Percentiles rank a stretch among this genome's conserved stretches.
Conservation (phyloP, 1,139 yeast genomes). For the Blastobotrys serpentis region DNA sequence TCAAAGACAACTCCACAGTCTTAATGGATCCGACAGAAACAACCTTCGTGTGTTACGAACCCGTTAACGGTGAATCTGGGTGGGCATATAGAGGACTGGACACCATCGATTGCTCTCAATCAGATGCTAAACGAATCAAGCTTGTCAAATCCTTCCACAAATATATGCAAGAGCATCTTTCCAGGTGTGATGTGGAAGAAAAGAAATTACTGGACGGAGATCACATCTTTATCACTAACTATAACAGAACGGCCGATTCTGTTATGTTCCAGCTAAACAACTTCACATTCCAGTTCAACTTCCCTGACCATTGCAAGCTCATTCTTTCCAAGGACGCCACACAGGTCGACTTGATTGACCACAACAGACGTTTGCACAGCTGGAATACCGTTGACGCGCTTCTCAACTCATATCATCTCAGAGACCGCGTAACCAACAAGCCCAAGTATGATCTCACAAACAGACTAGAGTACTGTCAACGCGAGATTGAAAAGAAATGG, state of each 20-base stretch:
- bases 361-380: constrained; percentile 70
- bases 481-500: constrained; percentile 20
- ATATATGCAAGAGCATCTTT: constrained; percentile 39
- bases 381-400: constrained; percentile 33
- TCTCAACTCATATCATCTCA: constrained; percentile 15
- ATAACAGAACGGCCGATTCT: constrained; percentile 53
- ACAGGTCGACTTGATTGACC: constrained; percentile 78
- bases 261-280: constrained; percentile 91
- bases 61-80: not conserved
- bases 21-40: constrained; percentile 23
- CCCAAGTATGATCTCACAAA: constrained; percentile 16
- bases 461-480: constrained; percentile 20
- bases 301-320: constrained; percentile 89
- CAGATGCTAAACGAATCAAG: constrained; percentile 32
- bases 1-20: constrained; percentile 26
- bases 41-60: constrained; percentile 15
- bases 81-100: constrained; percentile 24
- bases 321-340: constrained; percentile 75
- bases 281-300: constrained; percentile 90
- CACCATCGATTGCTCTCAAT: constrained; percentile 16
- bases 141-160: constrained; percentile 34
- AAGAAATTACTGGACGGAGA: constrained; percentile 7
- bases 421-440: constrained; percentile 11
- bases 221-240: constrained; percentile 71
- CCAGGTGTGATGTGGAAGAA: constrained; percentile 20